phyloP scores from a whole-genome alignment of 2,329 filamentous ascomycete genomes.

The Colletotrichum tropicicola region DNA sequence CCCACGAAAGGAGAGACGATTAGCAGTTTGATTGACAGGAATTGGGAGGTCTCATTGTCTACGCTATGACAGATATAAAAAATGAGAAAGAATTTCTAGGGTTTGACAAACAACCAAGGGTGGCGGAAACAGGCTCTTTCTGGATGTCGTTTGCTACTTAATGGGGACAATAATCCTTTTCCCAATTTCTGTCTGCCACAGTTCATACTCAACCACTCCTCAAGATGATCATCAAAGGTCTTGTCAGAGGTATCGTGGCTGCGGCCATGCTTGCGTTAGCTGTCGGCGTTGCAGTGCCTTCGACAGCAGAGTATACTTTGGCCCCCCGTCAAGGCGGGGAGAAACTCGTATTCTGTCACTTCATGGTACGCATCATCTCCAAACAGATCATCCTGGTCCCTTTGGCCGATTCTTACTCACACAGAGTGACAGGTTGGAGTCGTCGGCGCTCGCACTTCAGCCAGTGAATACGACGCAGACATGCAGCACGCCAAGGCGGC shows the following conservation, averaged over 20 bases:
- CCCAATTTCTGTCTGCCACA: neutral
- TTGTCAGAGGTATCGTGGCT: neutral
- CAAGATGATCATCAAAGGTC: neutral
- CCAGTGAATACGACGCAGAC: constrained; percentile 55
- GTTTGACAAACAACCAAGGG: too few species aligned
- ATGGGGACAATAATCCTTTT: neutral
- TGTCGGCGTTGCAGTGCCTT: neutral
- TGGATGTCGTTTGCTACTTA: too few species aligned
- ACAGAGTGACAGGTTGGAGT: constrained; percentile 49
- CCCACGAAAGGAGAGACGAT: too few species aligned
- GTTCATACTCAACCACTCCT: neutral
- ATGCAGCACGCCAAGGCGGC: constrained; percentile 53
- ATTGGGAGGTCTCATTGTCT: too few species aligned
- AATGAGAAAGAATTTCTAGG: too few species aligned
- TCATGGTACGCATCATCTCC: constrained; percentile 44
- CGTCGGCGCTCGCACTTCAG: constrained; percentile 48
- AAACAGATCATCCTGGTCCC: neutral
- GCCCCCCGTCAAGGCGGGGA: neutral
- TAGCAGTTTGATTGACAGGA: too few species aligned
- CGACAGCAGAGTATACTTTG: neutral
- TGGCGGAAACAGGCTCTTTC: too few species aligned
- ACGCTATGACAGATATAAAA: too few species aligned
- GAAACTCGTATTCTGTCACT: constrained; percentile 50
- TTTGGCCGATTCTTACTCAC: neutral
- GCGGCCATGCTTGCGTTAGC: neutral